Evolutionary conservation across 2,329 filamentous ascomycete genomes (phyloP), one percentile per base, ranked within the genome.

Genomic region (Aspergillus viridinutans): DNA sequence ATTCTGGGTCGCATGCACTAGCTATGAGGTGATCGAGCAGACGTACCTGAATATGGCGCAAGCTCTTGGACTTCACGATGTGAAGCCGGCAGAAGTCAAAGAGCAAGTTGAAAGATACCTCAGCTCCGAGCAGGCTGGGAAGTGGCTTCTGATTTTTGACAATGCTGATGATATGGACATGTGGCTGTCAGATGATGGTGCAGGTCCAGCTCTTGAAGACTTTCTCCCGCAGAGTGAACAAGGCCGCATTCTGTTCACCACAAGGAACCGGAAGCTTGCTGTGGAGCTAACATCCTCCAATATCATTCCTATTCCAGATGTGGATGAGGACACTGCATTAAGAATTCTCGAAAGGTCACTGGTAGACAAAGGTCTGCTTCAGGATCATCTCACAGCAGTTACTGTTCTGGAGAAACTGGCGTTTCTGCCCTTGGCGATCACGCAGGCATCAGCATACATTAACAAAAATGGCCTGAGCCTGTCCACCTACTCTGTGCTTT

Each of bases 1-100:
- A 10, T 69, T 71, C 49, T 70, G 68, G 67, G 54, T 70, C 17
- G 61, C 67, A 45, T 64, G 64, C 40, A 67, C 61, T 23, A 70
- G 58, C 56, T 38, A 53, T 8, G 60, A 48, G 23, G 58, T 21
- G 4, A 45, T 66, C 42, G 57, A 64, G 21, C 58, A 66, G 35
- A 55, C 54, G 0, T 63, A 52, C 29, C 17, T 59, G 20, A 47
- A 38, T 21, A 62, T 63, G 17, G 32, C 50, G n/a, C 42, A 55
- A 14, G 52, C 28, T 4, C 23, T 63, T 3, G 58, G 55, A 40
- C 42, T 56, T 8, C 9, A n/a, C 23, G 43, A 55, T 23, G 40
- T 55, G 2, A 56, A 58, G n/a, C 26, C 49, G n/a, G 17, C 20
- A 14, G 52, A 59, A 2, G 53, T 14, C 1, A 59, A 59, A 25